Evolutionary conservation across 2,329 filamentous ascomycete species (phyloP), one percentile per base, ranked within the genome.

Genomic region (Clonostachys sp.): DNA sequence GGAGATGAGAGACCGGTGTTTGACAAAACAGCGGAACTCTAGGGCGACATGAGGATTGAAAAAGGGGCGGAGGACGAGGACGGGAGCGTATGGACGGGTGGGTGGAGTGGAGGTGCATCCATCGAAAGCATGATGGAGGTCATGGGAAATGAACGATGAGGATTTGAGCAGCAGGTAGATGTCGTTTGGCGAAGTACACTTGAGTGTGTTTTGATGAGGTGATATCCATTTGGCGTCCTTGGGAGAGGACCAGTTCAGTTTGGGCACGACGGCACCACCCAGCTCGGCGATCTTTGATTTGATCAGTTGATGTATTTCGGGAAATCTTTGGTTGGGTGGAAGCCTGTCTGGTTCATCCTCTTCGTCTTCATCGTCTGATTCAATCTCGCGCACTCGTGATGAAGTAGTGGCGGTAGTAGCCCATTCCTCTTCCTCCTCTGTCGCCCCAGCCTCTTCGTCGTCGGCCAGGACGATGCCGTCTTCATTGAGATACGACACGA

Each of bases 141-240:
- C 94, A 65, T 97, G 91, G 5, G 89, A 95, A 50, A 97, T 77
- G 60, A 99, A 97, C 59, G 91, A 91, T 24, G 91, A 96, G 59
- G 87, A 91, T 71, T 99, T 99, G 13, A 99, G 78, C 1, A 99
- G 78, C 14, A 97, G 78, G 61, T 97, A 99, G 41, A 99, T 82
- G 60, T 99, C 94, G 63, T 94, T 95, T 4, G 94, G 83, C 1
- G 83, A 84, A 5, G 83, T 84, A 67, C 94, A 99, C 65, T 95
- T 90, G 70, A 96, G 87, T 42, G 89, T 95, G 66, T 99, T 99
- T 58, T 84, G 67, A 77, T 92, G 63, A 69, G 68, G 84, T 68
- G 79, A 83, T 66, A 99, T 96, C 87, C 91, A 96, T 18, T 88
- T 89, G 9, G 94, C 94, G 62, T 99, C 94, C 65, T 96, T 96